These are phyloP conservation scores for Pythium utonaiense DNA, from an alignment of 352 stramenopile species.

Conservation along the genomic window DNA sequence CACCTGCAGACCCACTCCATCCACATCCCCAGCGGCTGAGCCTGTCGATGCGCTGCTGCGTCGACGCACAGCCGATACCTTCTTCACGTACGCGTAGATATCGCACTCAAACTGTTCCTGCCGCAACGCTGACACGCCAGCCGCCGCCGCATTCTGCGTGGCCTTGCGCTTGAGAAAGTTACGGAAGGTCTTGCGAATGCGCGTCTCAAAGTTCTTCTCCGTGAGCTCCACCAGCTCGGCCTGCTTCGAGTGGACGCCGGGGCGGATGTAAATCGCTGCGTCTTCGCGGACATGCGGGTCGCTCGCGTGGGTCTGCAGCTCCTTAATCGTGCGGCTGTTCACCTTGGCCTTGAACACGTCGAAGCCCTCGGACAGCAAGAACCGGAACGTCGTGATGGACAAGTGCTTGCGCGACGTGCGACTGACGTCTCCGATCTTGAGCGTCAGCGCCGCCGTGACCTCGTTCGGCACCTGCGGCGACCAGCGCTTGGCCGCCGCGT, in stretches of 20 bases:
- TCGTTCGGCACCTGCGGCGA: conserved; percentile 52
- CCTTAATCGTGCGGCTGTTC: conserved; percentile 49
- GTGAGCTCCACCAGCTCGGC: conserved; percentile 71
- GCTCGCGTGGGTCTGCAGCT: conserved; percentile 38
- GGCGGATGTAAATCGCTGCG: conserved; percentile 69
- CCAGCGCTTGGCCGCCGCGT: conserved; percentile 9
- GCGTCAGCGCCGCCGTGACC: conserved; percentile 55
- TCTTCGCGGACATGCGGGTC: conserved; percentile 62
- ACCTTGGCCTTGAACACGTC: conserved; percentile 70
- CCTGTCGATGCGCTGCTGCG: neutral
- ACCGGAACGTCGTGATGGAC: conserved; percentile 52
- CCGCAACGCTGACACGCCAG: conserved; percentile 3
- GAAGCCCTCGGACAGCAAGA: conserved; percentile 67
- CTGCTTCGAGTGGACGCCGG: conserved; percentile 75
- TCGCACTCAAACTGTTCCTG: conserved; percentile 58
- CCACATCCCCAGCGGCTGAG: neutral
- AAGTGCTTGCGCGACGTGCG: conserved; percentile 72
- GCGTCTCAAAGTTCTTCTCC: conserved; percentile 60
- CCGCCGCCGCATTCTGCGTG: conserved; percentile 8
- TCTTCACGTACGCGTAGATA: conserved; percentile 71
- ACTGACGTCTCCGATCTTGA: conserved; percentile 74
- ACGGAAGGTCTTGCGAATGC: conserved; percentile 65
- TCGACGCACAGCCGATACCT: conserved; percentile 27
- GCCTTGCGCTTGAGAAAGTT: conserved; percentile 79
- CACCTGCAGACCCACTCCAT: neutral